Evolutionary conservation across 169 alveolate species (phyloP), one percentile per base, ranked within the genome.

Genomic region (Plasmodium yoelii): DNA sequence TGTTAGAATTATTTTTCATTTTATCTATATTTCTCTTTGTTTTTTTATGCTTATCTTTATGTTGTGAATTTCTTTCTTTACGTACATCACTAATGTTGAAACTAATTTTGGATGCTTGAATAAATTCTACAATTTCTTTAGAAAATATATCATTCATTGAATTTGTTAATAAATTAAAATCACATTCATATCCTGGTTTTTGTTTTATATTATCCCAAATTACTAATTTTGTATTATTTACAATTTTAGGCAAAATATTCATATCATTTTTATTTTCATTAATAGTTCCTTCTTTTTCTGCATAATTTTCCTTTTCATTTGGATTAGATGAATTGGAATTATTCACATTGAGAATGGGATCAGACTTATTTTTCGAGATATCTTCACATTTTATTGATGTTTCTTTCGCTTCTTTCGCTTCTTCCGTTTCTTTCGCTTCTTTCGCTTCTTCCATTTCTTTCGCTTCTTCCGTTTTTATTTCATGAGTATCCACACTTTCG

Each of bases 61-160:
- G 28, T 6, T 80, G 84, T 55, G 19, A 0, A 67, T 44, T 80
- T 42, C 90, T 68, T 61, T 67, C 90, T 47, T 80, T 80, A 42
- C 82, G 68, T n/a, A 80, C 82, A 15, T 80, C 90, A 49, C 56
- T 80, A 12, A 80, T 80, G 67, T 80, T 80, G 34, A 67, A 80
- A 28, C 73, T 80, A 34, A 28, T 80, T 80, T 67, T 55, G 10
- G 90, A 80, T 15, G 90, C 90, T 70, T 80, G 75, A 12, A 80
- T 80, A 28, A 80, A 80, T 18, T 80, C 90, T 8, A 80, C 90
- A 67, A 80, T 80, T 67, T 80, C 90, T 80, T 80, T 80, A 19
- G 90, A 80, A 53, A 80, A 80, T 39, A 80, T 80, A 80, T 80
- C 90, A 70, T 80, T 80, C 42, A 80, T 60, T 46, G 77, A 68